phyloP scores from a whole-genome alignment of 1,139 yeast species.

The Tardiomyces digboiensis region DNA sequence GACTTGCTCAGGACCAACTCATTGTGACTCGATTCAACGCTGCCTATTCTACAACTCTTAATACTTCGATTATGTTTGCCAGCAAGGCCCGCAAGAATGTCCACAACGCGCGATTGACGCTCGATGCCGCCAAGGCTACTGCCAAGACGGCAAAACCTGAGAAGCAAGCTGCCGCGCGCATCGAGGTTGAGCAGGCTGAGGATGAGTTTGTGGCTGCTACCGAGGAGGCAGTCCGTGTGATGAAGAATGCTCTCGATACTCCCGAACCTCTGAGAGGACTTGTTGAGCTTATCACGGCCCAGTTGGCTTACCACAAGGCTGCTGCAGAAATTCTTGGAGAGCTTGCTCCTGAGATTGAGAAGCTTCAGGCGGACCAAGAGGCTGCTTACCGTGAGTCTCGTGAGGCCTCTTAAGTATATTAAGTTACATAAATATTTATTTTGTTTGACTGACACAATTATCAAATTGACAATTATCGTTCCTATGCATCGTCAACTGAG shows the following conservation, averaged over 20 bases:
- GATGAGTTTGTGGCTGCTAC: constrained; percentile 88
- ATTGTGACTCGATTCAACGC: constrained; percentile 63
- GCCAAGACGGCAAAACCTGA: constrained; percentile 63
- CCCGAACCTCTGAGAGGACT: constrained; percentile 66
- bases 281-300: constrained; percentile 66
- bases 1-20: constrained; percentile 74
- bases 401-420: constrained; percentile 12
- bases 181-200: constrained; percentile 75
- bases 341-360: constrained; percentile 57
- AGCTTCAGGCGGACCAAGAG: constrained; percentile 45
- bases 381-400: constrained; percentile 28
- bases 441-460: too few species aligned
- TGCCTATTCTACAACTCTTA: constrained; percentile 54
- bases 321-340: constrained; percentile 62
- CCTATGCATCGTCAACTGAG: too few species aligned
- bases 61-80: constrained; percentile 57
- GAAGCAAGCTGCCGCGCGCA: constrained; percentile 59
- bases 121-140: constrained; percentile 70
- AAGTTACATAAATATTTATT: constrained; percentile 6
- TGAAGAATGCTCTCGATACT: constrained; percentile 73
- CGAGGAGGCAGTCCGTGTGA: constrained; percentile 77
- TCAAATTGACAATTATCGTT: constrained; percentile 1
- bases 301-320: constrained; percentile 72
- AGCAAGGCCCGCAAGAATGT: constrained; percentile 66
- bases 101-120: constrained; percentile 67